Evolutionary conservation across 2,329 filamentous ascomycete species (phyloP).

Genomic region (Torrubiellomyces zombiae): DNA sequence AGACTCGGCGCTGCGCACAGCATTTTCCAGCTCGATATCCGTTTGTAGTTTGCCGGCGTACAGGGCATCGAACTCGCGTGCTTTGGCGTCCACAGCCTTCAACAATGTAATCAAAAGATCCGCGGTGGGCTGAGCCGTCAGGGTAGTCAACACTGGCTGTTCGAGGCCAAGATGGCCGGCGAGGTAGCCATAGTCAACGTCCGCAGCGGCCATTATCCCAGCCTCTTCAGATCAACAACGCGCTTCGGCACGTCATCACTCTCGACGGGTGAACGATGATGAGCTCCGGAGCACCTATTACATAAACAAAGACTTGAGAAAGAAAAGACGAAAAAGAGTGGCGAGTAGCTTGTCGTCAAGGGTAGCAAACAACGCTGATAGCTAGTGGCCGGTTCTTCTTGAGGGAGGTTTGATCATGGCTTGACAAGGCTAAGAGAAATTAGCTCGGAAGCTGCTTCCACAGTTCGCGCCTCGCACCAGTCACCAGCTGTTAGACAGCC

Average conservation of each 20-base stretch:
- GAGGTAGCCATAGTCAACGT: constrained; percentile 55
- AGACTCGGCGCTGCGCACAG: constrained; percentile 66
- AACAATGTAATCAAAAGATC: constrained; percentile 67
- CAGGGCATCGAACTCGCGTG: constrained; percentile 65
- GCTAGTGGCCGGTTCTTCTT: too few relatives aligned
- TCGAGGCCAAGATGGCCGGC: constrained; percentile 55
- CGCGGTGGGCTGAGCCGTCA: constrained; percentile 52
- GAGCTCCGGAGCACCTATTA: too few relatives aligned
- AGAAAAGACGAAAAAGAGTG: constrained; percentile 1
- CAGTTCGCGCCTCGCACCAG: too few relatives aligned
- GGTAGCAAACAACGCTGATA: too few relatives aligned
- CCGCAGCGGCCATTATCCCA: constrained; percentile 22
- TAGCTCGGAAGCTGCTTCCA: too few relatives aligned
- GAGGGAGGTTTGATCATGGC: too few relatives aligned
- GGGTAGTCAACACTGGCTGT: constrained; percentile 41
- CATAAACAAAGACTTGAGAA: too few relatives aligned
- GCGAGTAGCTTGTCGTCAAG: not conserved
- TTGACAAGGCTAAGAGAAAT: too few relatives aligned
- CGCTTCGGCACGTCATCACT: constrained; percentile 5
- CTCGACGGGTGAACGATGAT: too few relatives aligned
- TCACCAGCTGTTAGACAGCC: too few relatives aligned
- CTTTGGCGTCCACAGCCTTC: constrained; percentile 57
- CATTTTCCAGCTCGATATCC: constrained; percentile 87
- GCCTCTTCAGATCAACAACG: constrained; percentile 4
- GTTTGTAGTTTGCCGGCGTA: constrained; percentile 76